phyloP scores from a whole-genome alignment of 106 monocot genomes.

The Apostasia shenzhenica region DNA sequence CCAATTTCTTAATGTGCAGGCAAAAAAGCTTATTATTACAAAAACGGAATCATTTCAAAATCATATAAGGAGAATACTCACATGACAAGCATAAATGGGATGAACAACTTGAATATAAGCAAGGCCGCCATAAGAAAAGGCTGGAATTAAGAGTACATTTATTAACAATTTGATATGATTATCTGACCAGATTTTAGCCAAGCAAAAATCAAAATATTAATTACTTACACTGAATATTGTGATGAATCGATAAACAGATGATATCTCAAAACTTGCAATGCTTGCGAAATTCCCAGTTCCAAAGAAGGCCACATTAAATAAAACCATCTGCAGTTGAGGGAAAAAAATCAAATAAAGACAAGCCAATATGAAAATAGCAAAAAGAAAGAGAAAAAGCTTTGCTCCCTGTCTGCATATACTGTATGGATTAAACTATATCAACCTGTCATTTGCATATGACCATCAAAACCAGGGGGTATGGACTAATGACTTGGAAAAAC shows the following conservation, averaged over 20 bases:
- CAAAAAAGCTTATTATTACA: neutral
- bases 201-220: neutral
- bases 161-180: slow-evolving; percentile 1
- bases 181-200: too few species aligned
- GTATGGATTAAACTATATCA: neutral
- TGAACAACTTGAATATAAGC: slow-evolving; percentile 94
- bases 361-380: neutral
- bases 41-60: neutral
- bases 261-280: slow-evolving; percentile 97
- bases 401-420: neutral
- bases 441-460: neutral
- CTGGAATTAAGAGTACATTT: slow-evolving; percentile 37
- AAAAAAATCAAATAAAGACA: slow-evolving; percentile 4
- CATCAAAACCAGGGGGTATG: neutral
- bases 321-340: slow-evolving; percentile 59
- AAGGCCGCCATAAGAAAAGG: slow-evolving; percentile 86
- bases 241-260: slow-evolving; percentile 90
- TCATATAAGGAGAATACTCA: slow-evolving; percentile 27
- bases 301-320: slow-evolving; percentile 96
- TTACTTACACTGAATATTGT: slow-evolving; percentile 90
- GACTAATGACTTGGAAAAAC: neutral
- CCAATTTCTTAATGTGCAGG: neutral
- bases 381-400: neutral
- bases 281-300: slow-evolving; percentile 98
- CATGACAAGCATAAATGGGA: slow-evolving; percentile 96